These are phyloP conservation scores for Tranzscheliella williamsii DNA, from an alignment of 1,284 basidiomycete genomes.

Conservation along the genomic window DNA sequence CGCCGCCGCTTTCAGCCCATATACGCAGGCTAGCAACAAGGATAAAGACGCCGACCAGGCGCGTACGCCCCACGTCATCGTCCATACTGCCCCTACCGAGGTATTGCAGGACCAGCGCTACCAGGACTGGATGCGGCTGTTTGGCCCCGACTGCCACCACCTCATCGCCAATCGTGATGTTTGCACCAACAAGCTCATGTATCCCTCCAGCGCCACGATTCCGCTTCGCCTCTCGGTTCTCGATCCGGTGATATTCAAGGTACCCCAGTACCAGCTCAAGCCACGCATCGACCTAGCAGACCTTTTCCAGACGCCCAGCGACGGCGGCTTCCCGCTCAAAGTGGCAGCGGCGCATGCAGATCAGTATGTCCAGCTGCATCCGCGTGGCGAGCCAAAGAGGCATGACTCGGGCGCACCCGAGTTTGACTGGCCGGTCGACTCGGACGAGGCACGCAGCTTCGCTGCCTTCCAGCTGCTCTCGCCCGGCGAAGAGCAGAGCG, in stretches of 20 bases:
- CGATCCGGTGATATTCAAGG: conserved; percentile 74
- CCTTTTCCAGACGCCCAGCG: not conserved
- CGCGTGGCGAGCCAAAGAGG: conserved; percentile 19
- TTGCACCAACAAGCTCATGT: conserved; percentile 72
- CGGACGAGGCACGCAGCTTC: conserved; percentile 16
- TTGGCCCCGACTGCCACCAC: conserved; percentile 67
- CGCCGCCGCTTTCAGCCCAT: conserved; percentile 65
- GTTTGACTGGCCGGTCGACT: conserved; percentile 53
- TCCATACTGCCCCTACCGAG: conserved; percentile 41
- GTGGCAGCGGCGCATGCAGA: conserved; percentile 14
- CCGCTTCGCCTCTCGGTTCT: conserved; percentile 74
- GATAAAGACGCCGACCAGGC: conserved; percentile 61
- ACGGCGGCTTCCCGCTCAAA: conserved; percentile 5
- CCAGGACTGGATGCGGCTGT: conserved; percentile 72
- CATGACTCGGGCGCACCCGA: conserved; percentile 28
- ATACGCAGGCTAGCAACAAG: conserved; percentile 28
- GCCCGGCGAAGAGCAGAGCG: conserved; percentile 59
- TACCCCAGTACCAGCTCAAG: conserved; percentile 67
- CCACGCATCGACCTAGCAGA: conserved; percentile 4
- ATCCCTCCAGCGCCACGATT: conserved; percentile 74
- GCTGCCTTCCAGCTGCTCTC: conserved; percentile 62
- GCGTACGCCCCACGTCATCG: conserved; percentile 63
- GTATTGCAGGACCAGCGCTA: conserved; percentile 71
- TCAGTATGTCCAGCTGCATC: conserved; percentile 28
- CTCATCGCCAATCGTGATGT: conserved; percentile 67